These are phyloP conservation scores for Trametes polyzona DNA, from an alignment of 1,284 basidiomycete species.

Conservation along the genomic window DNA sequence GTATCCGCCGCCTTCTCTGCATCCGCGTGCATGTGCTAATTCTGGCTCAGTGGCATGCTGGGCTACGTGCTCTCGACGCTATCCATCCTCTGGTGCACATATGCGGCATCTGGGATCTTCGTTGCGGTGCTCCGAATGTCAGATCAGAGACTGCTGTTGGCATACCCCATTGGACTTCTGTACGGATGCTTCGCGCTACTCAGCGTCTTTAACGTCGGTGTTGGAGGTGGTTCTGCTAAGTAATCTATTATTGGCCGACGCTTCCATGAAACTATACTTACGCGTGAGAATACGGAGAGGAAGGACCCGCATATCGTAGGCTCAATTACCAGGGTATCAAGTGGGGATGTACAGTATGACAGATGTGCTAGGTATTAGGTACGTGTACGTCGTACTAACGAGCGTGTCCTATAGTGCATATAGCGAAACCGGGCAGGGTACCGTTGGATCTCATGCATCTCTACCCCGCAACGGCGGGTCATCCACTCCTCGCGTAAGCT, in stretches of 20 bases:
- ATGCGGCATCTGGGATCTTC: constrained; percentile 92
- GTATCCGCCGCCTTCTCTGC: constrained; percentile 41
- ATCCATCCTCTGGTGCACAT: constrained; percentile 94
- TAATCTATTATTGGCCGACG: constrained; percentile 15
- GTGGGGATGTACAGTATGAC: neutral
- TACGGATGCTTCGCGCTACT: constrained; percentile 93
- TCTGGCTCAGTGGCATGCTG: constrained; percentile 63
- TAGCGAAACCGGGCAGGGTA: no score
- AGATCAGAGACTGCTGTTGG: constrained; percentile 89
- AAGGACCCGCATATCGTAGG: no score
- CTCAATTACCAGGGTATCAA: neutral
- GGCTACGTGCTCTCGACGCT: constrained; percentile 84
- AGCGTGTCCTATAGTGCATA: no score
- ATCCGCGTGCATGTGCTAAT: constrained; percentile 9
- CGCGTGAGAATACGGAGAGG: neutral
- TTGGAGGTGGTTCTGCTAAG: constrained; percentile 31
- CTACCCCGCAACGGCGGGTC: constrained; percentile 12
- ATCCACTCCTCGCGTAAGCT: constrained; percentile 46
- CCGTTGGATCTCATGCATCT: neutral
- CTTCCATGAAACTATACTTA: neutral
- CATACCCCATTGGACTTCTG: constrained; percentile 90
- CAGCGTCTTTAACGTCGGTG: constrained; percentile 75
- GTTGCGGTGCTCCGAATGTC: constrained; percentile 93
- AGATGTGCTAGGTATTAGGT: neutral
- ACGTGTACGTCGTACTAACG: no score